Evolutionary conservation across 306 rosid genomes (phyloP).

Genomic region (Datisca glomerata): DNA sequence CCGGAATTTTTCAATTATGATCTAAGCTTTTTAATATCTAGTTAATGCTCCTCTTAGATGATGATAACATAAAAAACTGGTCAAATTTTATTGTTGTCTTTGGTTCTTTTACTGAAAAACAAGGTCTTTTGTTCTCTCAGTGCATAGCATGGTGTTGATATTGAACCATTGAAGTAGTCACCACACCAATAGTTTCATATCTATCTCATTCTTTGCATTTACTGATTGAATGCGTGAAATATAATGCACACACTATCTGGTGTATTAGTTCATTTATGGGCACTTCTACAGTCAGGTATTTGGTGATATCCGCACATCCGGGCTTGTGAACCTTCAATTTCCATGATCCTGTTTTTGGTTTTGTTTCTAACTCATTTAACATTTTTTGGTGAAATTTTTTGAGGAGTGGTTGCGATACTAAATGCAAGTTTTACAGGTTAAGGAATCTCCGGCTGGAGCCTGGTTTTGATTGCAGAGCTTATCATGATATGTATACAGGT

Average conservation of each 20-base stretch:
- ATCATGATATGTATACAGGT: slow-evolving; percentile 73
- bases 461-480: slow-evolving; percentile 39
- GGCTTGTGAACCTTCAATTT: slow-evolving; percentile 28
- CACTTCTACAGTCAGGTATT: slow-evolving; percentile 34
- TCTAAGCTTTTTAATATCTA: no score
- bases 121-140: no score
- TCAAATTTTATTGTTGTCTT: no score
- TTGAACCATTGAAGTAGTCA: no score
- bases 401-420: slow-evolving; percentile 22
- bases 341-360: slow-evolving; percentile 20
- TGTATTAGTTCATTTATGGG: slow-evolving; percentile 13
- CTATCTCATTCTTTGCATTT: not conserved
- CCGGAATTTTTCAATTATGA: no score
- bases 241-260: no score
- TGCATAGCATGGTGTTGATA: no score
- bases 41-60: no score
- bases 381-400: not conserved
- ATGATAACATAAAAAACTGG: no score
- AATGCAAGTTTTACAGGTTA: slow-evolving; percentile 66
- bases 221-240: no score
- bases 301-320: slow-evolving; percentile 19
- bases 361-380: slow-evolving; percentile 7
- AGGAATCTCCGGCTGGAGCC: slow-evolving; percentile 30
- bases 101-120: no score
- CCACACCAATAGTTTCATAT: no score